Evolutionary conservation across 2,329 filamentous ascomycete genomes (phyloP).

Genomic region (Elsinoe perseae): DNA sequence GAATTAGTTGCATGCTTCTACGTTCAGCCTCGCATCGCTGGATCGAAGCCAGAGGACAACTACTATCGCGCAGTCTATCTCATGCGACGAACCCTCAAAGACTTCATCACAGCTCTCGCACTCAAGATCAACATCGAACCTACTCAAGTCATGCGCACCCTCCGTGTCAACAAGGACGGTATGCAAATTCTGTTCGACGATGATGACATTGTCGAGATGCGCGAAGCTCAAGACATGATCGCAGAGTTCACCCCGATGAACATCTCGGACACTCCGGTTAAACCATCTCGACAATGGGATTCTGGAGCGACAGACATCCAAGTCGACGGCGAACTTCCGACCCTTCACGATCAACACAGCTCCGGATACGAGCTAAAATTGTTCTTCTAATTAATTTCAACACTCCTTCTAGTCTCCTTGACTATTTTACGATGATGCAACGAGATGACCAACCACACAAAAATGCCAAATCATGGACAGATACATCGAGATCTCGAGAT

Average conservation of each 20-base stretch:
- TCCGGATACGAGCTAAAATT: conserved; percentile 44
- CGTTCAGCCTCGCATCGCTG: conserved; percentile 51
- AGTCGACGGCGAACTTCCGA: conserved; percentile 41
- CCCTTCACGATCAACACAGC: conserved; percentile 37
- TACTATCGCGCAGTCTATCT: conserved; percentile 84
- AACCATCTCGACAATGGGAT: conserved; percentile 44
- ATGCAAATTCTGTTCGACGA: conserved; percentile 84
- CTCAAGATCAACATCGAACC: conserved; percentile 75
- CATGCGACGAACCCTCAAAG: conserved; percentile 63
- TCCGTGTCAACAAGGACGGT: conserved; percentile 66
- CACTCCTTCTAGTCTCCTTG: conserved; percentile 9
- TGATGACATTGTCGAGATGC: conserved; percentile 72
- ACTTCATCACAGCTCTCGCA: conserved; percentile 65
- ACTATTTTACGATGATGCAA: conserved; percentile 14
- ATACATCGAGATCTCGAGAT: conserved; percentile 7
- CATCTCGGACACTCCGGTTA: conserved; percentile 36
- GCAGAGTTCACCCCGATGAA: conserved; percentile 60
- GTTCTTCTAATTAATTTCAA: conserved; percentile 33
- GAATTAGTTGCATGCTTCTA: conserved; percentile 77
- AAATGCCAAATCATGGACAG: conserved; percentile 1
- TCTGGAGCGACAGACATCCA: conserved; percentile 41
- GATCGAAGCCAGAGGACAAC: conserved; percentile 45
- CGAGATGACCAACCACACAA: not conserved
- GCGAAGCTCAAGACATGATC: conserved; percentile 85
- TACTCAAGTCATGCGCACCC: conserved; percentile 58